Evolutionary conservation across 331 rosid genomes (phyloP), one percentile per base, ranked within the genome.

Genomic region (Pyrus hybrid): DNA sequence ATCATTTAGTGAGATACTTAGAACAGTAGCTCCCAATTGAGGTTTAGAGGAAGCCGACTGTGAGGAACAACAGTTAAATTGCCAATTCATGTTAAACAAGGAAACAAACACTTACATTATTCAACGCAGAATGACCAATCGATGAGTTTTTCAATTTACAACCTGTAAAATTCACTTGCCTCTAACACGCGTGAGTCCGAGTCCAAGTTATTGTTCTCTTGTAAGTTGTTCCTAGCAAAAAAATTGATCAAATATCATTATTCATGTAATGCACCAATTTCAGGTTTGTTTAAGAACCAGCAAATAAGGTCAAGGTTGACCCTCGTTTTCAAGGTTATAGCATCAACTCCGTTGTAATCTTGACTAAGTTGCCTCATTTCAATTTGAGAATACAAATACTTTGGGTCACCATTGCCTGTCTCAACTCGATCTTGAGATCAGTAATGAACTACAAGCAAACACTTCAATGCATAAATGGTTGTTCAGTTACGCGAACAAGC

Each of bases 11-110:
- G 74, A 51, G 47, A 74, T 32, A 57, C 32, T 77, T 49, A 12
- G 25, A 70, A 7, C 4, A 41, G 67, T 29, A 43, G 68, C 65
- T 60, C 33, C 76, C 13, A 43, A 37, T 26, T 76, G 81, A 67
- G 73, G 71, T 66, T 79, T 45, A 35, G 72, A 79, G 32, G 68
- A 75, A 67, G 78, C 81, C 41, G 78, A 64, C 81, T 79, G 80
- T 16, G 70, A 80, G 56, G 57, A 83, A 62, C 35, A 79, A 75
- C 68, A 18, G 72, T 72, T 22, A 35, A 83, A 71, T 43, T 25
- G 37, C 67, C 43, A 30, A 67, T 62, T 10, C 25, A 58, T 47
- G 49, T 77, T 53, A 6, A n/a, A 11, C 47, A 21, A 73, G 23
- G 69, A 63, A 51, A 68, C 28, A 3, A 25, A 22, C 22, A 70